Evolutionary conservation across 345 rosid genomes (phyloP).

Genomic region (Ceriops tagal): DNA sequence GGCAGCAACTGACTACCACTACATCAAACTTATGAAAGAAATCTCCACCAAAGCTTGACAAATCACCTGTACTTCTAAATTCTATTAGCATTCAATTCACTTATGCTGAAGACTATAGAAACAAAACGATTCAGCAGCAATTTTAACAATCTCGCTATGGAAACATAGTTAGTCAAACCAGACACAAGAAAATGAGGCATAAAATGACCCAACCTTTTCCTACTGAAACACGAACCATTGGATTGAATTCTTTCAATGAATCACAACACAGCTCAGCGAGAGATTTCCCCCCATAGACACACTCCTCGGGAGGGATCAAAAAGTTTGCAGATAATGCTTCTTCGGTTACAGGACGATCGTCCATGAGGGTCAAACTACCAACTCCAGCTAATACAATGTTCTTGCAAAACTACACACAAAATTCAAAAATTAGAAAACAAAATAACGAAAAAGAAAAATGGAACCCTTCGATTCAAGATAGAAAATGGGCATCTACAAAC

Average conservation of each 20-base stretch:
- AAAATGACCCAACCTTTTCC: conserved; percentile 52
- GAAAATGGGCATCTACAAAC: background rate
- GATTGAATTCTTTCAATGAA: conserved; percentile 83
- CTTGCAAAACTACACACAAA: conserved; percentile 75
- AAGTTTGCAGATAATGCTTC: conserved; percentile 69
- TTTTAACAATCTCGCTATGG: background rate
- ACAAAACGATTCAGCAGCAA: background rate
- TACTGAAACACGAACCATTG: conserved; percentile 83
- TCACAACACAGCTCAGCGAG: conserved; percentile 82
- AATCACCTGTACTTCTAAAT: conserved; percentile 52
- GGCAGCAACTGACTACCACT: conserved; percentile 66
- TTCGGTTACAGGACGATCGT: conserved; percentile 60
- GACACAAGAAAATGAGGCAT: background rate
- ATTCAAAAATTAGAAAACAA: background rate
- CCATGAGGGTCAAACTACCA: conserved; percentile 80
- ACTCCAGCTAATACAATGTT: conserved; percentile 94
- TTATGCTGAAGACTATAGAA: background rate
- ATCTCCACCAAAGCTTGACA: conserved; percentile 47
- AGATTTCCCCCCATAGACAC: conserved; percentile 46
- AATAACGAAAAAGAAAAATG: background rate
- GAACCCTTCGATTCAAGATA: background rate
- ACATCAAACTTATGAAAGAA: conserved; percentile 73
- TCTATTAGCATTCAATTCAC: no score
- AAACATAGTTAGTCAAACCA: background rate
- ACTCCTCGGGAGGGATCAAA: conserved; percentile 64